Evolutionary conservation across 108 stramenopile species (phyloP).

Genomic region (Stephanodiscus minutulus): DNA sequence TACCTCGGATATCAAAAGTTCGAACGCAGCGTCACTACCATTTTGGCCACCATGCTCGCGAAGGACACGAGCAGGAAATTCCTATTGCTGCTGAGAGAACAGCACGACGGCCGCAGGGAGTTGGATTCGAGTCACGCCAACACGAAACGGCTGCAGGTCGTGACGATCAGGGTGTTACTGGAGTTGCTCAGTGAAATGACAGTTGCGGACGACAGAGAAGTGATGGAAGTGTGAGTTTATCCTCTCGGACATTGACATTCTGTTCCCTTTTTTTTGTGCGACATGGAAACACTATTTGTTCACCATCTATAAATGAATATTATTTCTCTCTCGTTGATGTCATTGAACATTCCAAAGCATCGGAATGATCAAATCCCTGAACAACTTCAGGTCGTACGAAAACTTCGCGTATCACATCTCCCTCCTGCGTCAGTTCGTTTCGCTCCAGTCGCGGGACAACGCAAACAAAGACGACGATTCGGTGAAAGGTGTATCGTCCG

Average conservation of each 20-base stretch:
- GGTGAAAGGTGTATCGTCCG: constrained; percentile 18
- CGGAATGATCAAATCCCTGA: constrained; percentile 56
- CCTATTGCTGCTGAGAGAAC: constrained; percentile 36
- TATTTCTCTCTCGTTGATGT: neutral
- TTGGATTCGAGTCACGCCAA: constrained; percentile 7
- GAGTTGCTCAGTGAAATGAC: constrained; percentile 9
- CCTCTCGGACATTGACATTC: neutral
- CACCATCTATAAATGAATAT: neutral
- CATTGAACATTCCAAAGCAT: too few species aligned
- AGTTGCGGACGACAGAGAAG: constrained; percentile 14
- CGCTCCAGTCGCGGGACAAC: constrained; percentile 1
- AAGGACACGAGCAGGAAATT: constrained; percentile 43
- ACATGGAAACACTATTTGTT: neutral
- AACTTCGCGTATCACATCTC: constrained; percentile 75
- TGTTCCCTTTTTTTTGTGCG: constrained; percentile 7
- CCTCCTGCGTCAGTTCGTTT: constrained; percentile 62
- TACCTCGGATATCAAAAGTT: constrained; percentile 74
- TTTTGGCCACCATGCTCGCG: constrained; percentile 68
- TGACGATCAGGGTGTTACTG: constrained; percentile 31
- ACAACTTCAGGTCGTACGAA: constrained; percentile 52
- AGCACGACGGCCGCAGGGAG: constrained; percentile 11
- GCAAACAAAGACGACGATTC: neutral
- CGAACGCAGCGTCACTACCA: constrained; percentile 67
- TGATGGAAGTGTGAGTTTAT: constrained; percentile 20
- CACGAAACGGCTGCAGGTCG: constrained; percentile 25